Conservation (phyloP, 2,329 filamentous ascomycete genomes). For the Teratosphaeria zuluensis region DNA sequence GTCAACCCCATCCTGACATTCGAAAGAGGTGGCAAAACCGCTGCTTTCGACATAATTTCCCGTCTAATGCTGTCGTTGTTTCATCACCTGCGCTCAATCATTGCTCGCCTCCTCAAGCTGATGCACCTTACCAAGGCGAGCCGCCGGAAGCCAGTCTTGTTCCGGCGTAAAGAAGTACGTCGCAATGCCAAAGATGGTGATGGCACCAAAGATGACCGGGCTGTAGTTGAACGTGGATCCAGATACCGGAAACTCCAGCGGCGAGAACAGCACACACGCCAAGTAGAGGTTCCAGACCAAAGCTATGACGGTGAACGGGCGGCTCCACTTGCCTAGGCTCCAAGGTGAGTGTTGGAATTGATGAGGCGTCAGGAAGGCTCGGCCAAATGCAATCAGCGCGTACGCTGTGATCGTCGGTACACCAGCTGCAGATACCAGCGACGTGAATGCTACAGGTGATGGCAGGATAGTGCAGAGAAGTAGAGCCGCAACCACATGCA, state of each 20-base stretch:
- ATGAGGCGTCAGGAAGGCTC: constrained; percentile 28
- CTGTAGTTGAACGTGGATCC: constrained; percentile 27
- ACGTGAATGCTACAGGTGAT: constrained; percentile 35
- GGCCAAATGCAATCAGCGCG: constrained; percentile 28
- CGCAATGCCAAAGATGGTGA: constrained; percentile 29
- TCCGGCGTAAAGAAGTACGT: constrained; percentile 29
- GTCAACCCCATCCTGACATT: no score
- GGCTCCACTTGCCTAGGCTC: constrained; percentile 28
- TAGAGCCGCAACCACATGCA: constrained; percentile 45
- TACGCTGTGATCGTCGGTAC: constrained; percentile 31
- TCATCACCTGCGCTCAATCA: not conserved
- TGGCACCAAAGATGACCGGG: constrained; percentile 30
- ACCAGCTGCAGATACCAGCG: constrained; percentile 30
- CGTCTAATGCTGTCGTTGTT: not conserved
- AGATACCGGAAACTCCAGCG: constrained; percentile 27
- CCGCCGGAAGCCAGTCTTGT: constrained; percentile 27
- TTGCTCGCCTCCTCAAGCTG: constrained; percentile 15
- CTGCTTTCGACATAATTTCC: not conserved
- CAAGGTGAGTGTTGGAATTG: constrained; percentile 27
- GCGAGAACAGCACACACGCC: constrained; percentile 29
- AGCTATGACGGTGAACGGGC: constrained; percentile 27
- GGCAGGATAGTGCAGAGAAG: constrained; percentile 52
- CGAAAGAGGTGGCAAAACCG: not conserved
- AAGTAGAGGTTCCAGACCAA: constrained; percentile 32
- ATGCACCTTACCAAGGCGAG: constrained; percentile 23